Conservation (phyloP, 768 basidiomycete genomes). For the Boletus eberwhitei region DNA sequence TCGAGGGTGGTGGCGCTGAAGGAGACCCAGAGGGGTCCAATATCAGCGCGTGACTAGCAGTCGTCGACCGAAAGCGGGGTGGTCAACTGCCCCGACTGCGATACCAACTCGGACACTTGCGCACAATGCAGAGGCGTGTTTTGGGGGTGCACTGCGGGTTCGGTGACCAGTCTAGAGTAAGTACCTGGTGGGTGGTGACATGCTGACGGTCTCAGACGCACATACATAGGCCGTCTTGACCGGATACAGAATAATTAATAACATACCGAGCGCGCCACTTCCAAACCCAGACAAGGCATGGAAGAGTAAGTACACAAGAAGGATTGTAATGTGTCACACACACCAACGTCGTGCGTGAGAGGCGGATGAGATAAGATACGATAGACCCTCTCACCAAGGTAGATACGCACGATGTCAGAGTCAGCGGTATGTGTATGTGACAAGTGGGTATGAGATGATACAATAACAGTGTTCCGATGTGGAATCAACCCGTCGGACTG, state of each 20-base stretch:
- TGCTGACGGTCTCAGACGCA: neutral
- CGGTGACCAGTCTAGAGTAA: too few species aligned
- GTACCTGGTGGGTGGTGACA: too few species aligned
- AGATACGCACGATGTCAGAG: constrained; percentile 4
- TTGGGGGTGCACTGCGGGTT: too few species aligned
- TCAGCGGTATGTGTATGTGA: constrained; percentile 8
- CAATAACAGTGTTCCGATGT: neutral
- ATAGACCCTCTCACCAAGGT: neutral
- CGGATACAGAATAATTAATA: neutral
- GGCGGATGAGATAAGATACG: neutral
- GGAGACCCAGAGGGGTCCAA: too few species aligned
- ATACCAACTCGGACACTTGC: too few species aligned
- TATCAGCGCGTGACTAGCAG: too few species aligned
- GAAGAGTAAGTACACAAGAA: neutral
- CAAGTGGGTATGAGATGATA: constrained; percentile 7
- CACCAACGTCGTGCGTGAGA: neutral
- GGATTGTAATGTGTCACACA: neutral
- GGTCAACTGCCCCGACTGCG: too few species aligned
- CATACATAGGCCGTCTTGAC: neutral
- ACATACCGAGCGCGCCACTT: neutral
- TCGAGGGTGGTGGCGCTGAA: too few species aligned
- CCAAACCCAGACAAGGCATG: neutral
- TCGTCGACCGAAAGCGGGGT: too few species aligned
- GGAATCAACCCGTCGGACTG: neutral
- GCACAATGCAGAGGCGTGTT: too few species aligned